Conservation (phyloP, 768 basidiomycete genomes). For the Boletus sensibilis region DNA sequence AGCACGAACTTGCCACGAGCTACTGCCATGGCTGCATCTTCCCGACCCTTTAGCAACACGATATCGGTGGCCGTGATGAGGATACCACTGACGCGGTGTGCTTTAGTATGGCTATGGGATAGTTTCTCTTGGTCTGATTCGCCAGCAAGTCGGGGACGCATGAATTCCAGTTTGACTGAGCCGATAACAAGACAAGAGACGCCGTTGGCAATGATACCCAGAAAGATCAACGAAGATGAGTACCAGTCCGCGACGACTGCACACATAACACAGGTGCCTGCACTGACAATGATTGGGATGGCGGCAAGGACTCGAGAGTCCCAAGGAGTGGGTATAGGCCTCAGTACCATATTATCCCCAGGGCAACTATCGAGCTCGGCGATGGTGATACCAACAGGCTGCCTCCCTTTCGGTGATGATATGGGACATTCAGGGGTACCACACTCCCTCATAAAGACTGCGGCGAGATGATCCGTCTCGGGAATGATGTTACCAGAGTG, state of each 20-base stretch:
- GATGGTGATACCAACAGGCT: conserved; percentile 5
- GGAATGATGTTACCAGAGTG: conserved; percentile 6
- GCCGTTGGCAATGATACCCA: conserved; percentile 31
- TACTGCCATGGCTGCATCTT: conserved; percentile 14
- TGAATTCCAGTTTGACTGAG: conserved; percentile 17
- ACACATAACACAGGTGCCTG: background rate
- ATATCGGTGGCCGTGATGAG: conserved; percentile 3
- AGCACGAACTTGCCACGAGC: conserved; percentile 8
- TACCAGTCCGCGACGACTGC: conserved; percentile 27
- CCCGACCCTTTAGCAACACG: conserved; percentile 8
- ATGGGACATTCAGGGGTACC: background rate
- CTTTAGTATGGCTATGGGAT: too few relatives aligned
- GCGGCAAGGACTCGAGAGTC: conserved; percentile 1
- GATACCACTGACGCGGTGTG: conserved; percentile 2
- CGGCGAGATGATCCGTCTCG: conserved; percentile 10
- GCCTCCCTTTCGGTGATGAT: background rate
- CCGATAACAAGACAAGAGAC: conserved; percentile 27
- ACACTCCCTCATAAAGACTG: background rate
- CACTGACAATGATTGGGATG: conserved; percentile 2
- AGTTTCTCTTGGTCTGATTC: background rate
- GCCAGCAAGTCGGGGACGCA: conserved; percentile 1
- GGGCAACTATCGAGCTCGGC: conserved; percentile 1
- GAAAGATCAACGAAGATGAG: conserved; percentile 29
- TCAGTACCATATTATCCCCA: background rate
- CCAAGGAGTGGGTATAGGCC: background rate